Evolutionary conservation across 306 rosid genomes (phyloP).

Genomic region (Cicer judaicum): DNA sequence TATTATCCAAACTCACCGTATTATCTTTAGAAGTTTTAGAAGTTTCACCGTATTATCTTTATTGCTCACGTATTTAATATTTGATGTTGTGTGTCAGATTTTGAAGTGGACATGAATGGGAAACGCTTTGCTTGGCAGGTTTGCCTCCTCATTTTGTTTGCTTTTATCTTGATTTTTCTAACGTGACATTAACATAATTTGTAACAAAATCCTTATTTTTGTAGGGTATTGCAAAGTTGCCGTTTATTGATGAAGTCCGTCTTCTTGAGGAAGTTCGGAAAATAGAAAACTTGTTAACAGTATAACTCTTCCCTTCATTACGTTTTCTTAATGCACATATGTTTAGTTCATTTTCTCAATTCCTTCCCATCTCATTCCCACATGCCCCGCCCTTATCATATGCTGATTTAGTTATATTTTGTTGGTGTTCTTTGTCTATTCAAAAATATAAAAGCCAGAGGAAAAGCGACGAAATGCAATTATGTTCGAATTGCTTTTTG

Average conservation of each 20-base stretch:
- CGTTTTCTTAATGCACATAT: constrained; percentile 1
- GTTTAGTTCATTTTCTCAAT: neutral
- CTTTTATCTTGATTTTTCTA: constrained; percentile 16
- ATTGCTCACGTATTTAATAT: constrained; percentile 35
- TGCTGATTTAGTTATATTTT: constrained; percentile 25
- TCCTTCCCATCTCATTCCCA: neutral
- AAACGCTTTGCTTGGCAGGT: constrained; percentile 99
- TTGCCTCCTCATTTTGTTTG: constrained; percentile 37
- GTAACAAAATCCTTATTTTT: constrained; percentile 37
- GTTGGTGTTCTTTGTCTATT: constrained; percentile 13
- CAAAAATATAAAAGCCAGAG: constrained; percentile 59
- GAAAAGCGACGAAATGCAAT: constrained; percentile 75
- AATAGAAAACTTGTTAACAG: constrained; percentile 76
- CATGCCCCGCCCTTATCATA: neutral
- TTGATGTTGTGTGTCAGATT: constrained; percentile 62
- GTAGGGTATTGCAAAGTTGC: constrained; percentile 96
- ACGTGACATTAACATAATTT: neutral
- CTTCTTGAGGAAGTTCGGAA: constrained; percentile 85
- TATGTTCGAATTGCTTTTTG: constrained; percentile 91
- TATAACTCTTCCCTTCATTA: constrained; percentile 43
- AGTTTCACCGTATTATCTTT: constrained; percentile 5
- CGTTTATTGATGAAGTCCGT: constrained; percentile 92
- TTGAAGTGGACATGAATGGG: constrained; percentile 99
- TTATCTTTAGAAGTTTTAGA: neutral
- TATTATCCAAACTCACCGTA: constrained; percentile 92